Base-by-base conservation (phyloP, 169 alveolate genomes). In the Amoebophrya sp. region DNA sequence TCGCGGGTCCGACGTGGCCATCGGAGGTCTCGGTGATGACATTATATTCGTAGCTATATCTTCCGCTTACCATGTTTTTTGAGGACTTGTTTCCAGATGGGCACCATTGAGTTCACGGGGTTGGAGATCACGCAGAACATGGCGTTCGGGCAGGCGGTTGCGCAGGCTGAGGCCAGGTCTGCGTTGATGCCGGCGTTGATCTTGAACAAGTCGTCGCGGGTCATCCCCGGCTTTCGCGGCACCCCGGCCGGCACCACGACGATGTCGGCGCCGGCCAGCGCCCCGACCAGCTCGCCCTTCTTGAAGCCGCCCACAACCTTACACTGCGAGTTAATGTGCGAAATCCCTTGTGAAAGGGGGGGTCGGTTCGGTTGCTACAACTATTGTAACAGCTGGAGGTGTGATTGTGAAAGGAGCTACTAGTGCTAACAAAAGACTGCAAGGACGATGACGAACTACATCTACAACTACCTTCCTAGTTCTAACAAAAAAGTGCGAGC, bases 221-320 rank as follows among this genome's bases (percentile, higher is more conserved):
- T 93, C 97, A 95, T 95, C 69, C 95, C 96, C 23, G 97, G 97
- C 70, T 95, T 95, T 89, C 96, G 94, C 23, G 96, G 96, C 0
- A 94, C 93, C 92, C 96, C 95, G 23, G 94, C 91, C 20, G 93
- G 88, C 50, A 94, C 89, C 38, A 94, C 58, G 88, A 58, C 78
- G 78, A 58, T 58, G 34, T 58, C 23, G 78, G 29, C 4, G 23
- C 23, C 78, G 10, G 7, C 23, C 38, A 58, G 78, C 38, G 78
- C 78, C 34, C 34, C 78, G 34, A 13, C 78, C 23, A 42, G 26
- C 39, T 88, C 48, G n/a, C 50, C 90, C 13, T 88, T 58, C 0
- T 58, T 58, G 13, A 58, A 45, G 42, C 50, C 45, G 78, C 90
- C 90, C 0, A 29, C 41, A 38, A 88, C 90, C 31, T 88, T 38